These are phyloP conservation scores for Nepenthes alata DNA, from an alignment of 179 eudicot genomes.

Conservation along the genomic window DNA sequence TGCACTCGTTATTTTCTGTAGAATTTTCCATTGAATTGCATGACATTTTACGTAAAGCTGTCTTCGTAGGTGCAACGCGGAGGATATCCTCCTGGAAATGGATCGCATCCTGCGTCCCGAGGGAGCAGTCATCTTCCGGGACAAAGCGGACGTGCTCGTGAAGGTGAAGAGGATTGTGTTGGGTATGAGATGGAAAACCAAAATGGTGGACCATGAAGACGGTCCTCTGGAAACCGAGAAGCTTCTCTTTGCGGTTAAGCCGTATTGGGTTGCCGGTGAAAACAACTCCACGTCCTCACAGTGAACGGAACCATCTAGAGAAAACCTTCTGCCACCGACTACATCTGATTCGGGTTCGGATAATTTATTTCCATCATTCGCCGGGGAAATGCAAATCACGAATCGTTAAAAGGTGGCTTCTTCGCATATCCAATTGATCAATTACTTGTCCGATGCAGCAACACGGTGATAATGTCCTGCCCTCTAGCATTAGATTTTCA, in stretches of 20 bases:
- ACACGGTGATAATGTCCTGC: too few species aligned
- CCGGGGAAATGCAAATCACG: too few species aligned
- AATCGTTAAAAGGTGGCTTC: too few species aligned
- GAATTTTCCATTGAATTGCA: too few species aligned
- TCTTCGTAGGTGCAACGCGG: conserved; percentile 22
- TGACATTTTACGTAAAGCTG: not conserved
- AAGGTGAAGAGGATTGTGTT: conserved; percentile 22
- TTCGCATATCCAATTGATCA: too few species aligned
- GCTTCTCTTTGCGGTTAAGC: conserved; percentile 28
- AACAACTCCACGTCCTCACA: conserved; percentile 21
- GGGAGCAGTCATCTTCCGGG: conserved; percentile 32
- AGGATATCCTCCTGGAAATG: conserved; percentile 37
- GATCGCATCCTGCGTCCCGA: conserved; percentile 36
- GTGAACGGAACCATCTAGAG: not conserved
- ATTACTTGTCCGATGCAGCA: too few species aligned
- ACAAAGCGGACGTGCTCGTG: conserved; percentile 29
- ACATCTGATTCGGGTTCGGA: too few species aligned
- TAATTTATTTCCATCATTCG: too few species aligned
- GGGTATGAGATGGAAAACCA: conserved; percentile 34
- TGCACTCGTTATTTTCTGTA: too few species aligned
- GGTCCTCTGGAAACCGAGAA: conserved; percentile 34
- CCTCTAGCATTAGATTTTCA: too few species aligned
- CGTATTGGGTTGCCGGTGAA: conserved; percentile 26
- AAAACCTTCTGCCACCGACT: too few species aligned
- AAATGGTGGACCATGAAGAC: conserved; percentile 33